Evolutionary conservation across 306 rosid genomes (phyloP).

Genomic region (Quercus rubra): DNA sequence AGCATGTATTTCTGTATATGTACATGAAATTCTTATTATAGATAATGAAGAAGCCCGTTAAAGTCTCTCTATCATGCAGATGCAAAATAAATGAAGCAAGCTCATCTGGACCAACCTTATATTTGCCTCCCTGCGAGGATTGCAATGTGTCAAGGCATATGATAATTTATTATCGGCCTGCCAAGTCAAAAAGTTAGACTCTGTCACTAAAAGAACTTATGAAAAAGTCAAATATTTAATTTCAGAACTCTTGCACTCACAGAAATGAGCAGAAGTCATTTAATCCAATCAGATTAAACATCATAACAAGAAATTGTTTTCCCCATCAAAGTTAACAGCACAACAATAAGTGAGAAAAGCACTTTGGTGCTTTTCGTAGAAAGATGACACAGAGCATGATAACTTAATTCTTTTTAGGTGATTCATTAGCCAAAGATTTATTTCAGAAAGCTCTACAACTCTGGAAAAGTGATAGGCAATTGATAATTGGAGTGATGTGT

Average conservation of each 20-base stretch:
- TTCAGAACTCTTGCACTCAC: background rate
- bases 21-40: background rate
- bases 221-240: background rate
- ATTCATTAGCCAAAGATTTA: too few species aligned
- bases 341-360: background rate
- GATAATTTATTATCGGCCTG: constrained; percentile 96
- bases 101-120: constrained; percentile 83
- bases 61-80: constrained; percentile 20
- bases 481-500: too few species aligned
- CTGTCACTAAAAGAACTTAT: constrained; percentile 6
- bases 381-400: background rate
- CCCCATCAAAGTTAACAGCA: constrained; percentile 8
- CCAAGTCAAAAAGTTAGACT: constrained; percentile 28
- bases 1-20: background rate
- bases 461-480: too few species aligned
- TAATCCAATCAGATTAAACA: constrained; percentile 1
- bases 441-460: too few species aligned
- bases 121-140: constrained; percentile 74
- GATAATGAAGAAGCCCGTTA: constrained; percentile 5
- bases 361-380: background rate
- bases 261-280: constrained; percentile 4
- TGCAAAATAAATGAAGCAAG: constrained; percentile 35
- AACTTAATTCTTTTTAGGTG: background rate
- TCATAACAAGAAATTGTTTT: background rate
- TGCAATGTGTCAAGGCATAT: constrained; percentile 86